phyloP scores from a whole-genome alignment of 306 rosid species.

The Datisca glomerata region DNA sequence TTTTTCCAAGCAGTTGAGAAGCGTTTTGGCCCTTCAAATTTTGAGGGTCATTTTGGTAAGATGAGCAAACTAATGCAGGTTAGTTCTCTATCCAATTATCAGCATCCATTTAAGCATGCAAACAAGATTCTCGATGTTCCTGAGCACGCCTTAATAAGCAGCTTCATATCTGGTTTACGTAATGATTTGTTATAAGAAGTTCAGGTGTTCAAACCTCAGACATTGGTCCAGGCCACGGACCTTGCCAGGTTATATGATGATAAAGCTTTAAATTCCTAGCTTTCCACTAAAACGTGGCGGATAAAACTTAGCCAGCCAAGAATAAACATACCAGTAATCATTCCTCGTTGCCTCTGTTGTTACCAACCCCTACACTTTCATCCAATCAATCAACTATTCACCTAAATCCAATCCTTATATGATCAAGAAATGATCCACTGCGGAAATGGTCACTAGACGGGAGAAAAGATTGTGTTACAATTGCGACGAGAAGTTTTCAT shows the following conservation, averaged over 20 bases:
- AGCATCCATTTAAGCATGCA: background rate
- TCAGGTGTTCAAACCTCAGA: background rate
- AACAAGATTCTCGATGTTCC: background rate
- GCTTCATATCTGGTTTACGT: background rate
- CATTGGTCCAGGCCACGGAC: too few species aligned
- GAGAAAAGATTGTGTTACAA: background rate
- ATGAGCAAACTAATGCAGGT: background rate
- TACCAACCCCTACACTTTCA: background rate
- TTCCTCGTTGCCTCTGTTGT: background rate
- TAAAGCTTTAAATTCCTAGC: background rate
- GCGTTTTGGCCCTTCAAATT: background rate
- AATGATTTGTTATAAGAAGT: background rate
- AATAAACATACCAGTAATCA: background rate
- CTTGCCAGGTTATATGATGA: background rate
- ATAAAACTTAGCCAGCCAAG: background rate
- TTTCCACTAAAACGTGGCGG: background rate
- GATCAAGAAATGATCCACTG: background rate
- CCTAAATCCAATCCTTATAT: background rate
- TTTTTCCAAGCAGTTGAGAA: background rate
- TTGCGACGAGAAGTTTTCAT: background rate
- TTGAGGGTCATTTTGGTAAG: background rate
- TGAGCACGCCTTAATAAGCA: background rate
- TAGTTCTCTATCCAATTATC: background rate
- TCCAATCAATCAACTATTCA: background rate
- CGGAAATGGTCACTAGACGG: background rate